These are phyloP conservation scores for Actinomortierella wolfii DNA, from an alignment of 371 early-diverging fungal genomes.

Conservation along the genomic window DNA sequence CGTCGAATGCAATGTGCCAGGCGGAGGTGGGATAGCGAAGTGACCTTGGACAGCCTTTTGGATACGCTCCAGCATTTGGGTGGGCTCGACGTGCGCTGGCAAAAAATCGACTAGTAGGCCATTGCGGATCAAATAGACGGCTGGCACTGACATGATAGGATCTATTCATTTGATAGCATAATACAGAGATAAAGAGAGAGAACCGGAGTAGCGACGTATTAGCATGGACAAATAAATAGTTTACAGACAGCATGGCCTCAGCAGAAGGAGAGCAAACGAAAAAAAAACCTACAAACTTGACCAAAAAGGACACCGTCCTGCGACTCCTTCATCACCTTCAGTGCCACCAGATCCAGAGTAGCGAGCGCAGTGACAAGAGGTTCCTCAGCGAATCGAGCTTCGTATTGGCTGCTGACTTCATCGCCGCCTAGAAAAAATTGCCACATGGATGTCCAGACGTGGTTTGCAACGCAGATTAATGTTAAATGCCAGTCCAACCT, in stretches of 20 bases:
- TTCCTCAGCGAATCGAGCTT: conserved; percentile 19
- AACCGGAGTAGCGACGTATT: not conserved
- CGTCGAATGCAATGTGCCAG: not conserved
- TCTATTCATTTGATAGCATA: conserved; percentile 12
- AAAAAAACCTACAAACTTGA: conserved; percentile 36
- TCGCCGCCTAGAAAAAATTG: not conserved
- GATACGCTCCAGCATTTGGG: conserved; percentile 36
- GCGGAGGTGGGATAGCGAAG: conserved; percentile 27
- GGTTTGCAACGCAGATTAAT: no score
- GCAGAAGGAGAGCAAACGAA: not conserved
- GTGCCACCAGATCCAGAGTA: conserved; percentile 12
- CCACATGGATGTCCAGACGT: no score
- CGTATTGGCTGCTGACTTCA: conserved; percentile 10
- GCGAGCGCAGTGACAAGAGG: conserved; percentile 9
- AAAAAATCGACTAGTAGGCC: conserved; percentile 39
- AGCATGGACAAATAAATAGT: not conserved
- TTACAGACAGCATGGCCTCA: not conserved
- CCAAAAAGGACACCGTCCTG: conserved; percentile 41
- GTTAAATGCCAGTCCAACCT: no score
- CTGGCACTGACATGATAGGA: conserved; percentile 36
- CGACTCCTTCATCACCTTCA: conserved; percentile 30
- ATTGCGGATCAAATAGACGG: conserved; percentile 38
- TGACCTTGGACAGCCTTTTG: conserved; percentile 26
- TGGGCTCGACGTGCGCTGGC: conserved; percentile 20
- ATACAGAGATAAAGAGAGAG: not conserved